Evolutionary conservation across 106 monocot species (phyloP).

Genomic region (Allium fistulosum): DNA sequence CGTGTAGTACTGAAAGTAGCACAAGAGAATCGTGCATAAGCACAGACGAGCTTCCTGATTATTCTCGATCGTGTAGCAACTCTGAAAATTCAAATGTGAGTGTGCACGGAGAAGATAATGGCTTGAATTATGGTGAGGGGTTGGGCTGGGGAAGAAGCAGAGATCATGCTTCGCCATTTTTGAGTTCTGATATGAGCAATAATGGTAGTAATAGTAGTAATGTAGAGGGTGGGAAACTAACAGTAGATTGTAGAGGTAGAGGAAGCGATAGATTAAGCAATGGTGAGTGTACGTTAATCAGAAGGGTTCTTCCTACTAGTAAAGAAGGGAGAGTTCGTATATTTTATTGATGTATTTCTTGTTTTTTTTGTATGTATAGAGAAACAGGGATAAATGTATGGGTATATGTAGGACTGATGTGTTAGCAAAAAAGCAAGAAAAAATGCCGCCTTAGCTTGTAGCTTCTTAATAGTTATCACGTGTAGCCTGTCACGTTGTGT

Average conservation of each 20-base stretch:
- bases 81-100: slow-evolving; percentile 16
- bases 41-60: slow-evolving; percentile 30
- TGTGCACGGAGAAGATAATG: slow-evolving; percentile 3
- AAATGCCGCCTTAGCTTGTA: too few relatives aligned
- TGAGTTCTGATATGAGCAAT: slow-evolving; percentile 16
- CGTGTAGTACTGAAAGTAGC: slow-evolving; percentile 54
- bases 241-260: slow-evolving; percentile 21
- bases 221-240: slow-evolving; percentile 15
- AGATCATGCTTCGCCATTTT: slow-evolving; percentile 17
- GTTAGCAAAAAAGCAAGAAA: too few relatives aligned
- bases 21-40: slow-evolving; percentile 39
- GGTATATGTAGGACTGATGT: too few relatives aligned
- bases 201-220: too few relatives aligned
- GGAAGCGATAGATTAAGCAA: neutral
- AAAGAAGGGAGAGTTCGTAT: slow-evolving; percentile 10
- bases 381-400: too few relatives aligned
- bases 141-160: neutral
- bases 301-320: slow-evolving; percentile 1
- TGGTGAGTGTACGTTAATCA: slow-evolving; percentile 7
- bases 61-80: slow-evolving; percentile 1
- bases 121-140: too few relatives aligned
- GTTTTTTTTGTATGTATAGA: neutral
- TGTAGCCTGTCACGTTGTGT: too few relatives aligned
- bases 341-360: slow-evolving; percentile 8
- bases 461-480: too few relatives aligned